Conservation (phyloP, 108 stramenopile species). For the Cyclotella choctawhatcheeana region DNA sequence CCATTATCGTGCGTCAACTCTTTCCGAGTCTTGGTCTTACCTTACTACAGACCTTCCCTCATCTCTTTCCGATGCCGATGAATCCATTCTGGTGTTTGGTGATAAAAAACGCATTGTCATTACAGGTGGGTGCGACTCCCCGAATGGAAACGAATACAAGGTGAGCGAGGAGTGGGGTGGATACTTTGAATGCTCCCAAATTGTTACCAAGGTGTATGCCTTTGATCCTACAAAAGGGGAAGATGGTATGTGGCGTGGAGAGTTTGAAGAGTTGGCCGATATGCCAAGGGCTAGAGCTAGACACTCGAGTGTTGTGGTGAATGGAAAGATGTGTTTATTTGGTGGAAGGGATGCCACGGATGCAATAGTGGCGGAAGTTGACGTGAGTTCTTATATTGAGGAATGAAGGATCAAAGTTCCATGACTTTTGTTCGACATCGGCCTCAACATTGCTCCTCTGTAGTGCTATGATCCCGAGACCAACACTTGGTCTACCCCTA, state of each 20-base stretch:
- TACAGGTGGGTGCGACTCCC: conserved; percentile 63
- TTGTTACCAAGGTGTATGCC: conserved; percentile 15
- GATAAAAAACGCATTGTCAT: conserved; percentile 19
- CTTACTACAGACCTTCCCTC: conserved; percentile 17
- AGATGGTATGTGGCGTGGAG: conserved; percentile 16
- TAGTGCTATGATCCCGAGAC: conserved; percentile 56
- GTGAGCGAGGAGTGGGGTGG: conserved; percentile 18
- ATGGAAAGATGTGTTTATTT: conserved; percentile 46
- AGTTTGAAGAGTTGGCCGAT: conserved; percentile 35
- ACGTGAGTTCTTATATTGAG: conserved; percentile 24
- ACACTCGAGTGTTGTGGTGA: conserved; percentile 49
- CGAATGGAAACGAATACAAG: conserved; percentile 33
- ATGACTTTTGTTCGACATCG: too few species aligned
- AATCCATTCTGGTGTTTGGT: conserved; percentile 5
- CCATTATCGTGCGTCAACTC: background rate
- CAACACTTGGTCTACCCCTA: conserved; percentile 58
- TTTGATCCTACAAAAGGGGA: conserved; percentile 25
- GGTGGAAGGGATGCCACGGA: conserved; percentile 62
- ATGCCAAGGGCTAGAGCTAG: conserved; percentile 63
- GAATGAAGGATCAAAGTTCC: too few species aligned
- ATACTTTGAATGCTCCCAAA: conserved; percentile 23
- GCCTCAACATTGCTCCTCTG: background rate
- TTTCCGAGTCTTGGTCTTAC: conserved; percentile 18
- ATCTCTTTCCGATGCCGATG: conserved; percentile 23
- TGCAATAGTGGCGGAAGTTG: conserved; percentile 54